Evolutionary conservation across 345 rosid genomes (phyloP).

Genomic region (Pistacia vera): DNA sequence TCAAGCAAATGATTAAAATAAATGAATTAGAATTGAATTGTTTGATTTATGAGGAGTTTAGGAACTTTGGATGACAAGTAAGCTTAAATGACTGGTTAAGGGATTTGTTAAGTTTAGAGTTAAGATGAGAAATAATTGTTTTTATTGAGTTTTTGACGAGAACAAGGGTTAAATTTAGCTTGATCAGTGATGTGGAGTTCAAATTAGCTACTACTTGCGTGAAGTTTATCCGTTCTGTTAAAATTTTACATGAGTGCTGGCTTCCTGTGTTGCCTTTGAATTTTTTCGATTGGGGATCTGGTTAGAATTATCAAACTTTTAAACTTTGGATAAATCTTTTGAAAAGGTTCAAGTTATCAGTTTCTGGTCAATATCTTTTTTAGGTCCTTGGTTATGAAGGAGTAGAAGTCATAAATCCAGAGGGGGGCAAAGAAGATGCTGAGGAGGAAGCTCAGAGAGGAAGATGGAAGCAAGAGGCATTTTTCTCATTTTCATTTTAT

Average conservation of each 20-base stretch:
- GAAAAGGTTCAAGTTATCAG: neutral
- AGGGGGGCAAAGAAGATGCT: slow-evolving; percentile 91
- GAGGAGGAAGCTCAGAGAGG: slow-evolving; percentile 94
- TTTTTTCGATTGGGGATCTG: neutral
- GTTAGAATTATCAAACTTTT: neutral
- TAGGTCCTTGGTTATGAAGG: slow-evolving; percentile 75
- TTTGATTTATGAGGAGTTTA: neutral
- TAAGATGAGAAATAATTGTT: neutral
- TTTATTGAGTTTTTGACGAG: neutral
- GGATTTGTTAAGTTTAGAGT: neutral
- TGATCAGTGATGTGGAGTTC: too few relatives aligned
- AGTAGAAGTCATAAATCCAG: slow-evolving; percentile 89
- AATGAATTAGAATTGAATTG: neutral
- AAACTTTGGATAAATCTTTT: neutral
- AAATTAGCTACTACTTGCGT: neutral
- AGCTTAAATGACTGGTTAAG: too few relatives aligned
- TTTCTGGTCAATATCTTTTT: slow-evolving; percentile 1
- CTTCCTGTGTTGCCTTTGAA: neutral
- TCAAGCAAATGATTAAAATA: neutral
- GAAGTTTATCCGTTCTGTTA: neutral
- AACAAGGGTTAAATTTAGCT: too few relatives aligned
- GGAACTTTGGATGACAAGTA: neutral
- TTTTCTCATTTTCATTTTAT: neutral
- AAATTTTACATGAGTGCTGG: neutral
- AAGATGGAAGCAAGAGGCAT: slow-evolving; percentile 90